Conservation (phyloP, 1,284 basidiomycete genomes). For the Stygiomarasmius scandens region DNA sequence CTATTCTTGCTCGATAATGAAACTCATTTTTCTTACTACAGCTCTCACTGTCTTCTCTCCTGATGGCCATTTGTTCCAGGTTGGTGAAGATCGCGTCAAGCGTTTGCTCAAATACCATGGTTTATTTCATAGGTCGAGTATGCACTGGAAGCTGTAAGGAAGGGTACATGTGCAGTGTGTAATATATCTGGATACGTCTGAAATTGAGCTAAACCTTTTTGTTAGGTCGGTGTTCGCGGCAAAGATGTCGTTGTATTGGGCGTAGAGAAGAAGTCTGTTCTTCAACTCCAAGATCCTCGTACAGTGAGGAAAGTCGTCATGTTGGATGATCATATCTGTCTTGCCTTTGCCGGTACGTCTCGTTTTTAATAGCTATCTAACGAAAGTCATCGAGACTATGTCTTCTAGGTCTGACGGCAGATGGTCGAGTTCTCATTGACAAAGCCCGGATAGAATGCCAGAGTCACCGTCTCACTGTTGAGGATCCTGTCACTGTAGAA, state of each 20-base stretch:
- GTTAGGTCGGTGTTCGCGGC: slow-evolving; percentile 92
- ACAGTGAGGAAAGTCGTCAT: slow-evolving; percentile 98
- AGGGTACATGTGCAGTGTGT: slow-evolving; percentile 95
- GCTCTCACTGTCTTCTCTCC: slow-evolving; percentile 95
- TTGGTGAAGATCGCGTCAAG: slow-evolving; percentile 35
- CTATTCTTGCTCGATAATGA: neutral
- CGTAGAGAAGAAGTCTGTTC: slow-evolving; percentile 98
- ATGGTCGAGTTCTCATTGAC: slow-evolving; percentile 97
- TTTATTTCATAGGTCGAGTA: slow-evolving; percentile 84
- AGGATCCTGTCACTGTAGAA: slow-evolving; percentile 97
- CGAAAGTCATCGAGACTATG: slow-evolving; percentile 8
- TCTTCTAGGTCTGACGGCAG: slow-evolving; percentile 88
- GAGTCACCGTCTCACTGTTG: slow-evolving; percentile 95
- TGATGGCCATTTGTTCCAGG: slow-evolving; percentile 93
- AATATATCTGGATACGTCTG: neutral
- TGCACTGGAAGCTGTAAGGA: slow-evolving; percentile 94
- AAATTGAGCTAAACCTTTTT: slow-evolving; percentile 7
- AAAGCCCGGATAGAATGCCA: slow-evolving; percentile 98
- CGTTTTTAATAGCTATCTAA: too few relatives aligned
- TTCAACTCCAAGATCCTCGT: slow-evolving; percentile 97
- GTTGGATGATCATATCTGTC: slow-evolving; percentile 97
- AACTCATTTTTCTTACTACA: slow-evolving; percentile 29
- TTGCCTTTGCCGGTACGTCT: slow-evolving; percentile 91
- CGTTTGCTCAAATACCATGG: slow-evolving; percentile 13
- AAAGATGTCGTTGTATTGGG: slow-evolving; percentile 95